Evolutionary conservation across 768 basidiomycete species (phyloP).

Genomic region (Pleurotus ostreatus): DNA sequence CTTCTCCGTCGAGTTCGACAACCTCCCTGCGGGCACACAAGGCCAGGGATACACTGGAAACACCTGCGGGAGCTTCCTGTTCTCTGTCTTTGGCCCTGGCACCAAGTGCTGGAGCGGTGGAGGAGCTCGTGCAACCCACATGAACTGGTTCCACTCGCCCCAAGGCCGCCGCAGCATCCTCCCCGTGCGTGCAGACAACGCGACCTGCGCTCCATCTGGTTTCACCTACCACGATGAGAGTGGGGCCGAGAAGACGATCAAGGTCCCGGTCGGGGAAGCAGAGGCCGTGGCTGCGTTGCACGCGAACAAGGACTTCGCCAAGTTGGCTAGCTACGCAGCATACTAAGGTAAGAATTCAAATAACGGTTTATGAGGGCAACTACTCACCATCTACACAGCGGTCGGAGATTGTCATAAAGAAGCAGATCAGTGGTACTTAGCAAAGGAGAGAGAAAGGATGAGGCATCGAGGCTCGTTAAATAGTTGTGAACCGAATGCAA

Average conservation of each 20-base stretch:
- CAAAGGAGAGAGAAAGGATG: too few relatives aligned
- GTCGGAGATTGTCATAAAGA: too few relatives aligned
- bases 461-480: too few relatives aligned
- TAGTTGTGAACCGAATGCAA: too few relatives aligned
- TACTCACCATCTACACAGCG: too few relatives aligned
- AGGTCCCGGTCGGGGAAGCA: neutral
- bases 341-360: neutral
- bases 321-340: neutral
- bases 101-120: conserved; percentile 7
- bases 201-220: neutral
- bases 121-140: neutral
- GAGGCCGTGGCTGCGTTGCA: neutral
- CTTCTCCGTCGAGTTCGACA: conserved; percentile 7
- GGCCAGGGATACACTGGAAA: conserved; percentile 7
- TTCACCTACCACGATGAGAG: conserved; percentile 2
- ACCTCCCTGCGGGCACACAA: conserved; percentile 2
- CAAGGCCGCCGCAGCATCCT: neutral
- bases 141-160: conserved; percentile 9
- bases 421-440: too few relatives aligned
- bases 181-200: neutral
- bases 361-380: too few relatives aligned
- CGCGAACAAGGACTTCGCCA: neutral
- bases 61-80: conserved; percentile 4
- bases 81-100: conserved; percentile 7
- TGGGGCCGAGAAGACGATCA: conserved; percentile 6